These are phyloP conservation scores for Tilletiaria anomala DNA, from an alignment of 1,284 basidiomycete genomes.

Conservation along the genomic window DNA sequence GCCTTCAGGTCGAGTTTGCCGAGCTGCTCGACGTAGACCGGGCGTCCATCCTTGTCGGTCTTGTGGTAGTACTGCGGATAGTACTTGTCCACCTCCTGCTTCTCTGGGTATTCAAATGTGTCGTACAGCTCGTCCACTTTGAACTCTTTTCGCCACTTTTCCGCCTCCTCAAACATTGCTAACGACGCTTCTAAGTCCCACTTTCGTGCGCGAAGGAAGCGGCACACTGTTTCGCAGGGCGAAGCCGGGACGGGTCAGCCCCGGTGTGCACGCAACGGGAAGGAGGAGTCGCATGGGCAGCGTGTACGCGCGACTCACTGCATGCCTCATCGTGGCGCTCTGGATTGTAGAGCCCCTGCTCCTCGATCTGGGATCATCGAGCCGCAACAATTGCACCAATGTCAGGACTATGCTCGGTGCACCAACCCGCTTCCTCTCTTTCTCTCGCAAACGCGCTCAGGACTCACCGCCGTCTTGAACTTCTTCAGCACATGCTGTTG, in stretches of 20 bases:
- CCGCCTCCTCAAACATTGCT: slow-evolving; percentile 65
- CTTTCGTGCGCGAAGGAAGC: slow-evolving; percentile 77
- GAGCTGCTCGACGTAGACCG: slow-evolving; percentile 85
- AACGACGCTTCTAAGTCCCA: slow-evolving; percentile 73
- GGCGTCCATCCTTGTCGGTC: slow-evolving; percentile 87
- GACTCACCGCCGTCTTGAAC: slow-evolving; percentile 12
- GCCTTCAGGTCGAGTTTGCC: slow-evolving; percentile 76
- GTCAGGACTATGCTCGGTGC: background rate
- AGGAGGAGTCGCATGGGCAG: background rate
- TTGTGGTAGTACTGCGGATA: slow-evolving; percentile 94
- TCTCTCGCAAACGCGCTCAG: background rate
- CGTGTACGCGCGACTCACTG: slow-evolving; percentile 12
- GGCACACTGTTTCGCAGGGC: too few relatives aligned
- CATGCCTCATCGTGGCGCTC: slow-evolving; percentile 37
- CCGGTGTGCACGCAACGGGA: slow-evolving; percentile 1
- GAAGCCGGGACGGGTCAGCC: too few relatives aligned
- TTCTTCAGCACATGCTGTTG: slow-evolving; percentile 29
- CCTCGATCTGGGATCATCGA: slow-evolving; percentile 21
- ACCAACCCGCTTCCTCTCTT: too few relatives aligned
- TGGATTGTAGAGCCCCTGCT: slow-evolving; percentile 28
- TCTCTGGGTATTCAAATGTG: slow-evolving; percentile 78
- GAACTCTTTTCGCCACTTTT: slow-evolving; percentile 82
- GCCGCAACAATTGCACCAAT: background rate
- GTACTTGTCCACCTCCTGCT: slow-evolving; percentile 67
- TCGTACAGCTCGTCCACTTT: slow-evolving; percentile 71